Conservation (phyloP, 2,329 filamentous ascomycete species). For the Fusarium globosum region DNA sequence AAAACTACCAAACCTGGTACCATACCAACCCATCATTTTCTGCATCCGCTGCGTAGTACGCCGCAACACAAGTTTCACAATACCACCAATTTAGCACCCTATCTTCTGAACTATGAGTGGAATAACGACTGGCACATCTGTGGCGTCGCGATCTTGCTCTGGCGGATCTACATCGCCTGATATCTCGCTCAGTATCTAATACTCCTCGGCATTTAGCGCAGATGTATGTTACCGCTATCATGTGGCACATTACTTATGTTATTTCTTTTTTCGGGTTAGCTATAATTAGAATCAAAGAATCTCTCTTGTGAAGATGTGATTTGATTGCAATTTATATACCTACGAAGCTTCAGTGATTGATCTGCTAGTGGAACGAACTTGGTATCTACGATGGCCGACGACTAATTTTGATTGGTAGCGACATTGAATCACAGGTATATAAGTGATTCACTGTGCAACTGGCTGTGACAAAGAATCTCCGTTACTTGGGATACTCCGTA, state of each 20-base stretch:
- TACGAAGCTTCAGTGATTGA: neutral
- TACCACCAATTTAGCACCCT: neutral
- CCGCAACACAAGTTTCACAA: neutral
- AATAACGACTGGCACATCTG: neutral
- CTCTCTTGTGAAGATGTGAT: neutral
- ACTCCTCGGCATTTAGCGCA: neutral
- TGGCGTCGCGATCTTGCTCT: neutral
- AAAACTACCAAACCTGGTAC: neutral
- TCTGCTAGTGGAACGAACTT: accelerated
- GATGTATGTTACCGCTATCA: neutral
- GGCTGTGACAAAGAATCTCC: accelerated
- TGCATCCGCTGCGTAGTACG: neutral
- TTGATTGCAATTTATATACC: neutral
- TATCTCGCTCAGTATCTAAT: neutral
- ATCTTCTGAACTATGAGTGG: neutral
- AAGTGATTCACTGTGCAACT: neutral
- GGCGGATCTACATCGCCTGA: neutral
- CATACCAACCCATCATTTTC: too few relatives aligned
- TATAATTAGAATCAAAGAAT: accelerated
- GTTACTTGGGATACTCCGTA: neutral
- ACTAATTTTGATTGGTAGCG: too few relatives aligned
- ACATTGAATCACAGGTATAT: neutral
- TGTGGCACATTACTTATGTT: neutral
- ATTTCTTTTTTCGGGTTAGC: accelerated
- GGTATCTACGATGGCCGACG: accelerated